A percentile compares a stretch with the other conserved stretches of the same genome.
These are phyloP conservation scores for Camellia lanceoleosa DNA, from an alignment of 148 eudicot genomes.

Conservation along the genomic window DNA sequence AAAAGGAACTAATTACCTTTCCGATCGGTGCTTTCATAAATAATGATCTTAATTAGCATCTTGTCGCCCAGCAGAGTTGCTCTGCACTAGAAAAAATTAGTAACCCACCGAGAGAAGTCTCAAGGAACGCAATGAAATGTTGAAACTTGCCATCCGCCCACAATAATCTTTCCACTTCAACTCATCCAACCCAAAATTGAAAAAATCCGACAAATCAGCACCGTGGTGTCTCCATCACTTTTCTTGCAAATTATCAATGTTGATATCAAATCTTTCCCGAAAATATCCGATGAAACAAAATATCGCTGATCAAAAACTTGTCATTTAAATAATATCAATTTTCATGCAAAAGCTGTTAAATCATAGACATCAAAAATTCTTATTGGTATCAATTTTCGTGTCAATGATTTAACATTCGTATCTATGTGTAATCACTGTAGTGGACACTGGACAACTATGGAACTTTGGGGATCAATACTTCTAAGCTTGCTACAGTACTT, in stretches of 20 bases:
- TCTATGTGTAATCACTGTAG: too few relatives aligned
- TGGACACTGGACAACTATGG: too few relatives aligned
- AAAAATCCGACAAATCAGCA: slow-evolving; percentile 9
- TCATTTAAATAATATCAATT: neutral
- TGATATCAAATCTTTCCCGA: slow-evolving; percentile 10
- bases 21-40: neutral
- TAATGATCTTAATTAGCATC: neutral
- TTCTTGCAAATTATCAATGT: slow-evolving; percentile 11
- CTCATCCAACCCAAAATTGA: slow-evolving; percentile 20
- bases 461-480: too few relatives aligned
- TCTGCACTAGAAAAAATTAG: slow-evolving; percentile 1
- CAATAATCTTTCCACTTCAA: slow-evolving; percentile 7
- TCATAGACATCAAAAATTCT: neutral
- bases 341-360: neutral
- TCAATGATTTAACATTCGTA: too few relatives aligned
- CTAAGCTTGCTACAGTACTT: too few relatives aligned
- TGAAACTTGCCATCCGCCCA: slow-evolving; percentile 16
- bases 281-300: neutral
- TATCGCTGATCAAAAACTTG: too few relatives aligned
- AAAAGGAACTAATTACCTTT: neutral
- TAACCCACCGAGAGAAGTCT: neutral
- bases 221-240: slow-evolving; percentile 17
- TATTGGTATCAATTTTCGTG: too few relatives aligned
- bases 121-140: neutral
- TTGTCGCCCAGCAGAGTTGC: neutral